Base-by-base conservation (phyloP, 768 basidiomycete species). In the Ramaria sp. region DNA sequence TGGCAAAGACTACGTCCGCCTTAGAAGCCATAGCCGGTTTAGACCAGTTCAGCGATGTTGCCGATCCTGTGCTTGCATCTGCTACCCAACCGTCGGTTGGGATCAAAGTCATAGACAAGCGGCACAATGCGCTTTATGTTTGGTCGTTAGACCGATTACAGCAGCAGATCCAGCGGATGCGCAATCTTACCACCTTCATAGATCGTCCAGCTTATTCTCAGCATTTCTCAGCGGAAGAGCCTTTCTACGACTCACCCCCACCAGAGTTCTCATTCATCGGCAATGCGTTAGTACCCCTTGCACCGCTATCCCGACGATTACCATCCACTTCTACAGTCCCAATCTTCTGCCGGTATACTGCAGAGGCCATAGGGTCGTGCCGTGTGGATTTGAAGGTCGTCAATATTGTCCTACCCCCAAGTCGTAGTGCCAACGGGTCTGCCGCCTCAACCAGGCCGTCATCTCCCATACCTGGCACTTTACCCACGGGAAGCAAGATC, bases 291-390 rank as follows among this genome's bases (percentile, higher is more conserved):
- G 73, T 94, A 52, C 88, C 89, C 13, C 75, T 99, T 24, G 81
- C 85, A 0, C 83, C 92, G 1, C 74, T 98, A 44, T 82, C 81
- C 12, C 82, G 89, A 39, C 76, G 81, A 52, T 70, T 89, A 36
- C 85, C 88, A 2, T 86, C 83, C 1, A 75, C 78, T 2, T 82
- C 81, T n/a, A 78, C 76, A 0, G 79, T 88, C 15, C 92, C 93
- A 1, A 92, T 99, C 63, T 90, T 91, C 66, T 95, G 91, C 64
- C 82, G 88, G 30, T 95, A 94, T 63, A 96, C 93, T 1, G 78
- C 90, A 45, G 95, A 97, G 65, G 94, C 94, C 1, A 92, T 97
- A 59, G 96, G 95, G 1, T 91, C 90, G 25, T 97, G 94, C 70
- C 81, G 91, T 22, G 75, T 96, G 52, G 82, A 85, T 59, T 76